phyloP scores from a whole-genome alignment of 805 yeast species.

The Teunomyces aglyptinius region DNA sequence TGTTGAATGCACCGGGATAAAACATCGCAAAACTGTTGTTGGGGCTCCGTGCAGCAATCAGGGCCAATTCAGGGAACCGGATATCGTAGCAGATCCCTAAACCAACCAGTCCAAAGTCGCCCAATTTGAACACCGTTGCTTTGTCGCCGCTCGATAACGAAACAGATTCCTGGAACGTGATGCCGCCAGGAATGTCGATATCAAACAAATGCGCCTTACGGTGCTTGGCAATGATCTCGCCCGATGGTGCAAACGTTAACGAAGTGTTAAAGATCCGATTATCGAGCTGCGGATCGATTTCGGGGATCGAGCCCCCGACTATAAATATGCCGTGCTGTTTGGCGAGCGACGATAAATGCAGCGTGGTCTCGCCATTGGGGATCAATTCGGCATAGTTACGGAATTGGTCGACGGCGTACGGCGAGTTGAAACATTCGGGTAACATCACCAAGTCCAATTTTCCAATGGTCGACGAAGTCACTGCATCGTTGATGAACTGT shows the following conservation, averaged over 20 bases:
- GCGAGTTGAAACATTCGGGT: constrained; percentile 97
- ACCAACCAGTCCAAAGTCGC: constrained; percentile 70
- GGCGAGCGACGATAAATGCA: constrained; percentile 66
- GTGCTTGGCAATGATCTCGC: constrained; percentile 81
- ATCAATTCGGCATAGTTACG: constrained; percentile 85
- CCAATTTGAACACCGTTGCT: constrained; percentile 72
- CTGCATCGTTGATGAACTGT: constrained; percentile 62
- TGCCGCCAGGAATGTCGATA: constrained; percentile 87
- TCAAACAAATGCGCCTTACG: constrained; percentile 91
- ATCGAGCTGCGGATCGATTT: constrained; percentile 49
- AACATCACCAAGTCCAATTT: constrained; percentile 69
- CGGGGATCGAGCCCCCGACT: constrained; percentile 94
- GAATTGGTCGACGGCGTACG: constrained; percentile 85
- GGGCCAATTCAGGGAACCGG: constrained; percentile 76
- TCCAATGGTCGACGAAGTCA: constrained; percentile 29
- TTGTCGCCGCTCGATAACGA: constrained; percentile 76
- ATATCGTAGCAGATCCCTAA: constrained; percentile 84
- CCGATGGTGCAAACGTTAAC: constrained; percentile 61
- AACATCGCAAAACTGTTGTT: constrained; percentile 70
- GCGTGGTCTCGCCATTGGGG: constrained; percentile 69
- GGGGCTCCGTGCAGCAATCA: constrained; percentile 59
- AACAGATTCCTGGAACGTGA: constrained; percentile 79
- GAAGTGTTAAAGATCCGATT: constrained; percentile 40
- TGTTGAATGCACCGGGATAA: constrained; percentile 83
- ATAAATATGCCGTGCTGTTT: constrained; percentile 57